Conservation (phyloP, 225 moss, liverwort and hornwort genomes). For the Bryum argenteum region DNA sequence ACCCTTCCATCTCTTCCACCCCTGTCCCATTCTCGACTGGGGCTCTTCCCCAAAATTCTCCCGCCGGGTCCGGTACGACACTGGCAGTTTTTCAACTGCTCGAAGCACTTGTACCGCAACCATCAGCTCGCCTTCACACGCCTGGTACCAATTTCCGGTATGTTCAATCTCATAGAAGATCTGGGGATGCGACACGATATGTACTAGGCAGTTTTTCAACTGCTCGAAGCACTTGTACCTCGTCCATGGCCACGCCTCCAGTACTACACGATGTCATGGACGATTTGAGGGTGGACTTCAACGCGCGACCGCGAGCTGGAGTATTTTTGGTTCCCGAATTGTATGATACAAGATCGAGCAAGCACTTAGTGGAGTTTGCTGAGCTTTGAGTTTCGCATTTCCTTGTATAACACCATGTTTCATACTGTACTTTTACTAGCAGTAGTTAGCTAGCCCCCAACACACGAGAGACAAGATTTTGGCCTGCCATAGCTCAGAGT, state of each 20-base stretch:
- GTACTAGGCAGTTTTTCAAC: slow-evolving; percentile 13
- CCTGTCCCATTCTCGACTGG: not conserved
- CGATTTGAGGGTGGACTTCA: not conserved
- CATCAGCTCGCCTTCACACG: not conserved
- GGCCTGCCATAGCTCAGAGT: too few species aligned
- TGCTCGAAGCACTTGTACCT: slow-evolving; percentile 5
- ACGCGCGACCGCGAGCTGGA: not conserved
- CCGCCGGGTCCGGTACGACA: not conserved
- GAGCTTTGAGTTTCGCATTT: slow-evolving; percentile 2
- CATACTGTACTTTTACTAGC: slow-evolving; percentile 40
- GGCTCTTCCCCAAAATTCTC: not conserved
- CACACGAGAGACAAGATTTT: slow-evolving; percentile 15
- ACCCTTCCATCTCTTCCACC: not conserved
- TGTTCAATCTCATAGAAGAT: not conserved
- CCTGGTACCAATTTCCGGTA: slow-evolving; percentile 4
- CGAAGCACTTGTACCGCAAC: slow-evolving; percentile 4
- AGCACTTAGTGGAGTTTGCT: slow-evolving; percentile 4
- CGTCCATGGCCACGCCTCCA: not conserved
- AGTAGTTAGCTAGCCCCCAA: not conserved
- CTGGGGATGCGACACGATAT: not conserved
- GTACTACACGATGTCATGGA: not conserved
- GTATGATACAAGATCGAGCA: slow-evolving; percentile 26
- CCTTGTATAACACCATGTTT: slow-evolving; percentile 33
- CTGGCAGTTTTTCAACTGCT: slow-evolving; percentile 20
- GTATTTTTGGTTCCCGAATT: slow-evolving; percentile 1